Base-by-base conservation (phyloP, 2,329 filamentous ascomycete species). In the Aspergillus spinulosporus region DNA sequence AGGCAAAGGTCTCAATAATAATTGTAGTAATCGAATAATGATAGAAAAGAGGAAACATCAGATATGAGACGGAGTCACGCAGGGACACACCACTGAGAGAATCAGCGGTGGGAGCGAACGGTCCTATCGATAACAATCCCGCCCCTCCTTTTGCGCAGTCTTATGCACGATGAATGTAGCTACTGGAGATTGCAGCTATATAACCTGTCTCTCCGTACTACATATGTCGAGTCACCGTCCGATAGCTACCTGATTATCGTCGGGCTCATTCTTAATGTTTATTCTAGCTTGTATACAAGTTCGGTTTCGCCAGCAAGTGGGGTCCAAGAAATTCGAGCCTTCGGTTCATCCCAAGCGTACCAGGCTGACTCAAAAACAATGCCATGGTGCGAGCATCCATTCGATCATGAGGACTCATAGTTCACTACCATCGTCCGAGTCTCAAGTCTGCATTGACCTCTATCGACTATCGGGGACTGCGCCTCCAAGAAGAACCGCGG, bases 81-180 rank as follows among this genome's bases (percentile, higher is more conserved):
- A 67, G 66, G 66, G 60, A 67, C 65, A 64, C 58, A 62, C 63
- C 61, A 66, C 59, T 66, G 58, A 63, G 45, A 44, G 54, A 51
- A 52, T 47, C 51, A 55, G 59, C 29, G 54, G 59, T 58, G 56
- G 56, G 37, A 45, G 40, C 49, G 50, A 54, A 48, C 45, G 48
- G 46, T 58, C 67, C 67, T 71, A 71, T 71, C 67, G 67, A 69
- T 68, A 66, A 67, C 58, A 52, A 64, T 52, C 32, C 29, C 58
- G 53, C 66, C 66, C 68, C 67, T 69, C 67, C 66, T 65, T 21
- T 64, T 56, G 14, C 42, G 39, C 42, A 47, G 42, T 47, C 21
- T 47, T 31, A 52, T 52, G 50, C 50, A 52, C 26, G 43, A 52
- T 44, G 32, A 15, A 39, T 46, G 48, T 47, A 52, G 42, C 42